These are phyloP conservation scores for Pinus taeda DNA, from an alignment of 75 land plant species.

Conservation along the genomic window DNA sequence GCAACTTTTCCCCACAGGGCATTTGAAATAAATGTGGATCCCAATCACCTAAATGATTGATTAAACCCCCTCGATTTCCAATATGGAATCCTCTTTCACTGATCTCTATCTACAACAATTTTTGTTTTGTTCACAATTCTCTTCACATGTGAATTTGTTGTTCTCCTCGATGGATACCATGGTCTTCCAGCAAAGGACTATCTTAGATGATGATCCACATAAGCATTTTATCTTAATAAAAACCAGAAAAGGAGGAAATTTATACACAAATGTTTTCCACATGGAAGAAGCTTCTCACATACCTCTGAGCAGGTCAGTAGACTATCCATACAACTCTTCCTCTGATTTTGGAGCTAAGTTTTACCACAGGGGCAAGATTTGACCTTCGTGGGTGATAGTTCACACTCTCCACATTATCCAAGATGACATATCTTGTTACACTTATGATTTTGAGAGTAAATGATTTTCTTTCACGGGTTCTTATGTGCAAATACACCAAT, in stretches of 20 bases:
- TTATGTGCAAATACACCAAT: constrained; percentile 78
- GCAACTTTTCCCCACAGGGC: too few species aligned
- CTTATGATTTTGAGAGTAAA: constrained; percentile 72
- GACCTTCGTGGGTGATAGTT: constrained; percentile 59
- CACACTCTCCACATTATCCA: constrained; percentile 86
- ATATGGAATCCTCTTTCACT: too few species aligned
- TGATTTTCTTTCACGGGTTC: constrained; percentile 47
- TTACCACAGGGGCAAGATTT: constrained; percentile 93
- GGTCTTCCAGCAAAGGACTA: too few species aligned
- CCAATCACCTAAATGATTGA: too few species aligned
- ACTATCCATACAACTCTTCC: constrained; percentile 83
- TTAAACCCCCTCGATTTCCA: too few species aligned
- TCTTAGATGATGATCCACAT: too few species aligned
- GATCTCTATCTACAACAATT: too few species aligned
- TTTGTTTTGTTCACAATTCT: too few species aligned
- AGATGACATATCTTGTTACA: constrained; percentile 84
- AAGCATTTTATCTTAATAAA: too few species aligned
- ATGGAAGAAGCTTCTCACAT: constrained; percentile 70
- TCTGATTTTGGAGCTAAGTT: constrained; percentile 33
- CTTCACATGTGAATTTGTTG: too few species aligned
- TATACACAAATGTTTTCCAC: constrained; percentile 63
- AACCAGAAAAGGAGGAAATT: constrained; percentile 65
- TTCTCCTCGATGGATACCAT: too few species aligned
- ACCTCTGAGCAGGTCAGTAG: constrained; percentile 68
- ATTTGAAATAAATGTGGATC: constrained; percentile 82